Conservation (phyloP, 2,329 filamentous ascomycete species). For the Aureobasidium sp. region DNA sequence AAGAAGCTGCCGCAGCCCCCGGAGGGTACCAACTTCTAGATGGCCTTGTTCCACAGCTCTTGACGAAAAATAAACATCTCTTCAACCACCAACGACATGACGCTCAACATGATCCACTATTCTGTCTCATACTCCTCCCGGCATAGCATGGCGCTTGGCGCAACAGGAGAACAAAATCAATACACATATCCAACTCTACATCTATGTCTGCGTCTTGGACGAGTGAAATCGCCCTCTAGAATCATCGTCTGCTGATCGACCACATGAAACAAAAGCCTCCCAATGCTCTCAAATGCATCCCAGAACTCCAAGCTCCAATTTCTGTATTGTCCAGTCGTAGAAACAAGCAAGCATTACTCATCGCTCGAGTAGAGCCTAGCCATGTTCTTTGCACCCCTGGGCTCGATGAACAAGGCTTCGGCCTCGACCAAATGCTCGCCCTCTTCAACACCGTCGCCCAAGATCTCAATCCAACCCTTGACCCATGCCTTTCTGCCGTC, state of each 20-base stretch:
- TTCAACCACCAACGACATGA: constrained; percentile 9
- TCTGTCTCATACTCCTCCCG: background rate
- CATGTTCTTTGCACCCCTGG: constrained; percentile 63
- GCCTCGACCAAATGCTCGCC: constrained; percentile 70
- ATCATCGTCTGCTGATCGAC: background rate
- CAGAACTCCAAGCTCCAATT: constrained; percentile 3
- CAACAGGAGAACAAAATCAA: background rate
- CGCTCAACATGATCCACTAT: constrained; percentile 2
- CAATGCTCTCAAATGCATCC: background rate
- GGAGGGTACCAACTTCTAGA: constrained; percentile 60
- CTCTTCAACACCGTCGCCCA: constrained; percentile 45
- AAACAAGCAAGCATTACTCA: background rate
- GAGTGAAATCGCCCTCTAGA: background rate
- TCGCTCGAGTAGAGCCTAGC: constrained; percentile 20
- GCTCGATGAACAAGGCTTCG: constrained; percentile 80
- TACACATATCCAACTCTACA: background rate
- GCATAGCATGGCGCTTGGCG: constrained; percentile 15
- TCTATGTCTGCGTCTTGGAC: background rate
- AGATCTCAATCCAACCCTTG: constrained; percentile 74
- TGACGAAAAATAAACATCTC: background rate
- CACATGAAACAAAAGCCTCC: background rate
- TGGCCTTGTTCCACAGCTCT: background rate
- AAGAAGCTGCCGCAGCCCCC: constrained; percentile 94
- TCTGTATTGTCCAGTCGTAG: background rate
- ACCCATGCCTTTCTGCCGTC: constrained; percentile 96